phyloP scores from a whole-genome alignment of 139 green algal species.

The Coelastrella sp. region DNA sequence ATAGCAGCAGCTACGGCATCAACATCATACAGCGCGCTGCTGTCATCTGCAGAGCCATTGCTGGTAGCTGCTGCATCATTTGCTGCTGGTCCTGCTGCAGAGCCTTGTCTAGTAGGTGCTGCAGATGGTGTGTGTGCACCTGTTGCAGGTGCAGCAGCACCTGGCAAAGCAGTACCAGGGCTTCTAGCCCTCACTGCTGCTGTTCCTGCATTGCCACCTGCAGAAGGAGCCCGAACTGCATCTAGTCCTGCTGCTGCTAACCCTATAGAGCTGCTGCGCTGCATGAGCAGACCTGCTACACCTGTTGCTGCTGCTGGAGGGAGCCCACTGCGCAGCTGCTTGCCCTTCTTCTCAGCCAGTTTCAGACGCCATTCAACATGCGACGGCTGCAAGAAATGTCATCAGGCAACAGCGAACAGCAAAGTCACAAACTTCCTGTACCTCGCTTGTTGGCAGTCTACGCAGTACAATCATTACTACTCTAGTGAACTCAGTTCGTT shows the following conservation, averaged over 20 bases:
- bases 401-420: conserved; percentile 13
- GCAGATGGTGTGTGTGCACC: neutral
- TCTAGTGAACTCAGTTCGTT: too few relatives aligned
- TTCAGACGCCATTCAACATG: conserved; percentile 43
- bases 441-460: too few relatives aligned
- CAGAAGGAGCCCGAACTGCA: neutral
- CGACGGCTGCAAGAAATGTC: neutral
- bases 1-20: conserved; percentile 28
- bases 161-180: neutral
- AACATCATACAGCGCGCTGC: neutral
- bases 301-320: conserved; percentile 8
- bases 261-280: neutral
- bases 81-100: neutral
- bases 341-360: conserved; percentile 28
- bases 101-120: neutral
- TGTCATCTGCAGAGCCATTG: neutral
- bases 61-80: neutral
- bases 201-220: neutral
- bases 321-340: conserved; percentile 10
- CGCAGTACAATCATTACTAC: too few relatives aligned
- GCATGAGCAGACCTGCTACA: neutral
- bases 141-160: neutral
- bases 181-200: conserved; percentile 21
- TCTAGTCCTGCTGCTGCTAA: neutral
- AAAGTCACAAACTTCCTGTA: neutral